A percentile compares a stretch with the other conserved stretches of the same genome.
Evolutionary conservation across 2,329 filamentous ascomycete genomes (phyloP).

Genomic region (Ophioceras dolichostomum): DNA sequence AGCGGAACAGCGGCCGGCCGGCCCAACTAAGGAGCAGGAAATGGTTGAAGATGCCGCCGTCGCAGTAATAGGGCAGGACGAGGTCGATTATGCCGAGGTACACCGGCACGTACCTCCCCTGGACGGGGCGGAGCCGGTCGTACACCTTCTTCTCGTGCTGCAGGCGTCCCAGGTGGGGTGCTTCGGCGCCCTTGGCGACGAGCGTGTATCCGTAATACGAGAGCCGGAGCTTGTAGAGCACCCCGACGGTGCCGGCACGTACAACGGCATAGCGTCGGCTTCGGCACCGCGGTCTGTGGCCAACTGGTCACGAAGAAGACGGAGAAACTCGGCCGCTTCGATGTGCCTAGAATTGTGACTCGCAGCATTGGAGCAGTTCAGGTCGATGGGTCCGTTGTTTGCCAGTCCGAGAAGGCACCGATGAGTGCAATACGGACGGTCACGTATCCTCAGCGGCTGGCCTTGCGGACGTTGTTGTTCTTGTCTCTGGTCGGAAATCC

Average conservation of each 20-base stretch:
- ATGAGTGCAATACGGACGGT: constrained; percentile 9
- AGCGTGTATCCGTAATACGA: constrained; percentile 22
- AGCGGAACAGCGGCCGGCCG: constrained; percentile 12
- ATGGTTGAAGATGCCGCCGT: constrained; percentile 5
- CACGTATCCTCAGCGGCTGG: constrained; percentile 6
- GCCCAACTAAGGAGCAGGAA: constrained; percentile 14
- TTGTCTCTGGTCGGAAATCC: no score
- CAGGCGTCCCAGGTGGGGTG: constrained; percentile 8
- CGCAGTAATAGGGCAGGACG: constrained; percentile 4
- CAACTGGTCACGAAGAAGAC: constrained; percentile 15
- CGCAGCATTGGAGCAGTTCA: constrained; percentile 6
- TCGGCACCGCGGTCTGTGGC: constrained; percentile 16
- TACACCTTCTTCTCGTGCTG: constrained; percentile 5
- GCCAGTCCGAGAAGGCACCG: constrained; percentile 30
- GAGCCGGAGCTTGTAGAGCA: constrained; percentile 24
- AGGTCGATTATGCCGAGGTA: constrained; percentile 6
- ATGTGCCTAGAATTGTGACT: constrained; percentile 15
- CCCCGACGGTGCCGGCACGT: constrained; percentile 15
- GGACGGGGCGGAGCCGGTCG: constrained; percentile 1
- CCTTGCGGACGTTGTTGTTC: no score
- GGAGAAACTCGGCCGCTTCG: constrained; percentile 12
- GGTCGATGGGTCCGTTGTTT: constrained; percentile 24
- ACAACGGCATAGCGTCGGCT: constrained; percentile 16
- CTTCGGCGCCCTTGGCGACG: constrained; percentile 24
- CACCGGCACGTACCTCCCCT: constrained; percentile 6